Percentiles rank a stretch among this genome's conserved stretches.
Conservation (phyloP, 2,329 filamentous ascomycete genomes). For the Exophiala viscosa region DNA sequence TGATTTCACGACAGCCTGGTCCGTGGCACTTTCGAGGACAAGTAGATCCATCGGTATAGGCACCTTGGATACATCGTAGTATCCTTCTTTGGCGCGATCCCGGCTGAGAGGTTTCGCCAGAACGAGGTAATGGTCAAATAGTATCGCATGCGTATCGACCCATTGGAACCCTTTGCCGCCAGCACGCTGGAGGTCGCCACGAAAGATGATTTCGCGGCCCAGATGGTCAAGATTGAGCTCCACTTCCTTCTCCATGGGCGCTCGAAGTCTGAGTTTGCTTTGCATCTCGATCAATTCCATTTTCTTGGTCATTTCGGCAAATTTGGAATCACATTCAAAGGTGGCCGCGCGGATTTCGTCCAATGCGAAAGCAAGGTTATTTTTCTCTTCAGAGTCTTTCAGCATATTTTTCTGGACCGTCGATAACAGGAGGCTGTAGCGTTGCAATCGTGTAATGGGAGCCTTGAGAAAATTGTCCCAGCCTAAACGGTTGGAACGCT, state of each 20-base stretch:
- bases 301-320: conserved; percentile 88
- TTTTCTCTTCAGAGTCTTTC: conserved; percentile 83
- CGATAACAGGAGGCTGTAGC: conserved; percentile 77
- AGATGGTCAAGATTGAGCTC: conserved; percentile 88
- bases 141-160: conserved; percentile 87
- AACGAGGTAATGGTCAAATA: conserved; percentile 96
- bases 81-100: conserved; percentile 68
- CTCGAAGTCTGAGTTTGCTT: conserved; percentile 76
- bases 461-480: conserved; percentile 95
- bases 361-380: conserved; percentile 76
- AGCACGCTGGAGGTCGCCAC: conserved; percentile 84
- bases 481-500: conserved; percentile 74
- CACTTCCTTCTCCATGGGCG: conserved; percentile 77
- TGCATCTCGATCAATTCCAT: conserved; percentile 82
- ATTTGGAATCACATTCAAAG: conserved; percentile 83
- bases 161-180: conserved; percentile 86
- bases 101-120: conserved; percentile 64
- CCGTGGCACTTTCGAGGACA: conserved; percentile 85
- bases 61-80: conserved; percentile 89
- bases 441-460: conserved; percentile 86
- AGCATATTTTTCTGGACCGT: conserved; percentile 81
- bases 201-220: conserved; percentile 82
- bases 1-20: conserved; percentile 82
- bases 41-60: conserved; percentile 96
- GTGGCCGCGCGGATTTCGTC: conserved; percentile 89